phyloP scores from a whole-genome alignment of 352 stramenopile species.

The Thraustochytrium sp. region DNA sequence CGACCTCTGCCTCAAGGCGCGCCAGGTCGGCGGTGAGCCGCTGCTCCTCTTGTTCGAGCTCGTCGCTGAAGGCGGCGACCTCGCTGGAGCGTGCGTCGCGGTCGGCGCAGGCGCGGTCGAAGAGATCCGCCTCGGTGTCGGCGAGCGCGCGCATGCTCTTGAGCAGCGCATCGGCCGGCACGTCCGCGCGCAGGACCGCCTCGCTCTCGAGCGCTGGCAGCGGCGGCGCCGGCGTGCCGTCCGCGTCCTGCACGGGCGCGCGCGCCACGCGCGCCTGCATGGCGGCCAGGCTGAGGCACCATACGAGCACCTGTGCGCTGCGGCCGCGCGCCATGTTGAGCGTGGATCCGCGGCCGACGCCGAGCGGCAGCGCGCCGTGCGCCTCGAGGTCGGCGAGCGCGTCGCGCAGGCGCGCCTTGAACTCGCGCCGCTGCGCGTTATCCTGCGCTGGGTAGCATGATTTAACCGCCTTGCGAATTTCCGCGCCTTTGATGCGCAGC shows the following conservation, averaged over 20 bases:
- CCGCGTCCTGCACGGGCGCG: not conserved
- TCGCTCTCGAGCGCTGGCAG: too few relatives aligned
- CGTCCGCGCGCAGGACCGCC: too few relatives aligned
- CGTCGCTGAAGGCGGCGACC: too few relatives aligned
- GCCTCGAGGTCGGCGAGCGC: not conserved
- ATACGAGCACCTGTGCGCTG: not conserved
- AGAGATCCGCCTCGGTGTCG: too few relatives aligned
- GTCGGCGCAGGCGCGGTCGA: too few relatives aligned
- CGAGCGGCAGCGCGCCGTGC: not conserved
- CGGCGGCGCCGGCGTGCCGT: too few relatives aligned
- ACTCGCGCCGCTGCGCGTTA: slow-evolving; percentile 6
- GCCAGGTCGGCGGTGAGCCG: too few relatives aligned
- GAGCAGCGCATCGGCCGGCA: too few relatives aligned
- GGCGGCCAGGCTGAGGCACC: not conserved
- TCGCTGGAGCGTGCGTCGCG: too few relatives aligned
- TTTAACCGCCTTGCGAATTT: not conserved
- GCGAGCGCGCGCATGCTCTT: too few relatives aligned
- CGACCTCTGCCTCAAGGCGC: too few relatives aligned
- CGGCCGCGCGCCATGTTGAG: slow-evolving; percentile 8
- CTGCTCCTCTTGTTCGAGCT: too few relatives aligned
- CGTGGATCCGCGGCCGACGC: not conserved
- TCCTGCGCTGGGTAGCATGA: not conserved
- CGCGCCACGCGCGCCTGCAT: not conserved
- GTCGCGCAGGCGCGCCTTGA: not conserved
- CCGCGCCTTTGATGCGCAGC: not conserved